A percentile compares a stretch with the other conserved stretches of the same genome.
Conservation (phyloP, 176 grass and related monocot species). For the Hordeum marinum region DNA sequence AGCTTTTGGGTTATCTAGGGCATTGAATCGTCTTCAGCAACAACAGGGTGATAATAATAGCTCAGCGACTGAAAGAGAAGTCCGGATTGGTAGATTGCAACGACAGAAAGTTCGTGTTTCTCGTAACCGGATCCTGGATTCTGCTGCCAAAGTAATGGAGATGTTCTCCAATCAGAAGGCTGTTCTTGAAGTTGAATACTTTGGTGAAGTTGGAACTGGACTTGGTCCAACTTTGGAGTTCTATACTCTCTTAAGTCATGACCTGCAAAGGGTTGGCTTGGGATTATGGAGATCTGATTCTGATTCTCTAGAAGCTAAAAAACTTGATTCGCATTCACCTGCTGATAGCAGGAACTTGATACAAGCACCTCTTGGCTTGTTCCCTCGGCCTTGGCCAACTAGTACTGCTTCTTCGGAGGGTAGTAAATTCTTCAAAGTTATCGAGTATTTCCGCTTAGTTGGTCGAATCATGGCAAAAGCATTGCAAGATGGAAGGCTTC, state of each 20-base stretch:
- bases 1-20: conserved; percentile 84
- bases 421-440: conserved; percentile 59
- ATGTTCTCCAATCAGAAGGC: conserved; percentile 84
- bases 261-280: conserved; percentile 60
- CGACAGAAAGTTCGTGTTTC: conserved; percentile 93
- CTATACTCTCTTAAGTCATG: conserved; percentile 85
- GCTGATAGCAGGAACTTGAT: conserved; percentile 38
- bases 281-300: conserved; percentile 79
- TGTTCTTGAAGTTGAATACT: conserved; percentile 95
- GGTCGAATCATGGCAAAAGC: conserved; percentile 82
- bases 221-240: conserved; percentile 92
- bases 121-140: conserved; percentile 80
- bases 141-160: conserved; percentile 92
- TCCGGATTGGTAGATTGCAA: conserved; percentile 64
- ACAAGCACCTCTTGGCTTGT: conserved; percentile 68
- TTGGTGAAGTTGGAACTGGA: conserved; percentile 92
- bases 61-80: conserved; percentile 65
- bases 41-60: conserved; percentile 69
- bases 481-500: conserved; percentile 86
- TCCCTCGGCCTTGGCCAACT: conserved; percentile 73
- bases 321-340: conserved; percentile 4
- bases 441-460: conserved; percentile 76
- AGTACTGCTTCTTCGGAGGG: conserved; percentile 51
- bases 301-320: conserved; percentile 31
- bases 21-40: conserved; percentile 86